phyloP scores from a whole-genome alignment of 2,329 filamentous ascomycete species.

The Microsporum ferrugineum region DNA sequence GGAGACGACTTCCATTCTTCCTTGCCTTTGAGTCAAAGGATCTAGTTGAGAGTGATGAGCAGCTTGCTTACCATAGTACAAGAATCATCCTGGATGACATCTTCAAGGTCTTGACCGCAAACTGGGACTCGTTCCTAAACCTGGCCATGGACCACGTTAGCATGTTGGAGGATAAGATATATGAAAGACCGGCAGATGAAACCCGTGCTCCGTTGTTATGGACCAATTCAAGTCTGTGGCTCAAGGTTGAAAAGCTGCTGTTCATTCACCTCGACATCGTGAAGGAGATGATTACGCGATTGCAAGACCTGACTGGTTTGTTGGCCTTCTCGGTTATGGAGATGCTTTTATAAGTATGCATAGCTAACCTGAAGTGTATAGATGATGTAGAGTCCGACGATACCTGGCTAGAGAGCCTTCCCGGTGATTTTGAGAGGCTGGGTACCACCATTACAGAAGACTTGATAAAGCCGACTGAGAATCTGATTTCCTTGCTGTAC shows the following conservation, averaged over 20 bases:
- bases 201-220: conserved; percentile 42
- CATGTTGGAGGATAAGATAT: conserved; percentile 42
- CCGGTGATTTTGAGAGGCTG: conserved; percentile 37
- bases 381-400: conserved; percentile 21
- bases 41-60: conserved; percentile 30
- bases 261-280: conserved; percentile 40
- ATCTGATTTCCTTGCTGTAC: conserved; percentile 42
- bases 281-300: conserved; percentile 35
- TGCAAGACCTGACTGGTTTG: conserved; percentile 31
- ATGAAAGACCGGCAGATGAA: conserved; percentile 44
- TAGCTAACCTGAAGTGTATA: conserved; percentile 9
- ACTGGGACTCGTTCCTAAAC: conserved; percentile 38
- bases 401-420: conserved; percentile 32
- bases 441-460: conserved; percentile 40
- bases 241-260: conserved; percentile 43
- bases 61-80: conserved; percentile 38
- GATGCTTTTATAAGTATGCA: conserved; percentile 10
- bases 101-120: conserved; percentile 37
- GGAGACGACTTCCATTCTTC: conserved; percentile 43
- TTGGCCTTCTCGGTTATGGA: not conserved
- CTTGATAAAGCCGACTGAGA: conserved; percentile 40
- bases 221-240: conserved; percentile 40
- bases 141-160: conserved; percentile 39
- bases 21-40: conserved; percentile 33
- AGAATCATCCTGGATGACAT: conserved; percentile 41